phyloP scores from a whole-genome alignment of 805 yeast species.

The Pichia thaimueangensis region DNA sequence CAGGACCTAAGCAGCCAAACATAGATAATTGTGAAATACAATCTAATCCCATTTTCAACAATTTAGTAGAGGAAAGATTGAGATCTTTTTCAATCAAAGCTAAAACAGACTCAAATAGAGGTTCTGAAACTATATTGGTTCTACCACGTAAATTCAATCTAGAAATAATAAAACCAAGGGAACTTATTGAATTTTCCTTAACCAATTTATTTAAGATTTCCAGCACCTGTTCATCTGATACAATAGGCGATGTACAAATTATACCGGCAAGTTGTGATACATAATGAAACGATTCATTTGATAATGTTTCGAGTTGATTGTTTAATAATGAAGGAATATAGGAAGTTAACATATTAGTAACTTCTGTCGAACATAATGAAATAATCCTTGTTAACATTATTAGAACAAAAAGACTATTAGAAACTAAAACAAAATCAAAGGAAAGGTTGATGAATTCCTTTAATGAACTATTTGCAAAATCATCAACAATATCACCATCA shows the following conservation, averaged over 20 bases:
- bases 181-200: slow-evolving; percentile 18
- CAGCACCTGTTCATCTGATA: slow-evolving; percentile 12
- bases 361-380: slow-evolving; percentile 18
- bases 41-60: slow-evolving; percentile 29
- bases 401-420: slow-evolving; percentile 10
- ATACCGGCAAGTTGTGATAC: slow-evolving; percentile 26
- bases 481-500: slow-evolving; percentile 13
- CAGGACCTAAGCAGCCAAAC: slow-evolving; percentile 42
- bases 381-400: slow-evolving; percentile 21
- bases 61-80: slow-evolving; percentile 16
- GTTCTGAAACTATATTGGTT: slow-evolving; percentile 14
- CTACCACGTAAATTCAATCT: slow-evolving; percentile 36
- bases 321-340: slow-evolving; percentile 14
- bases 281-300: slow-evolving; percentile 21
- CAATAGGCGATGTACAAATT: slow-evolving; percentile 33
- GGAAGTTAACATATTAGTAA: slow-evolving; percentile 13
- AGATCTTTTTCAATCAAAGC: slow-evolving; percentile 21
- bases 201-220: slow-evolving; percentile 10
- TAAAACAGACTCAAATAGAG: slow-evolving; percentile 12
- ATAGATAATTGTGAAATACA: slow-evolving; percentile 38
- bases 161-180: slow-evolving; percentile 41
- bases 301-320: slow-evolving; percentile 15
- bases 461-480: slow-evolving; percentile 11
- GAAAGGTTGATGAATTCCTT: slow-evolving; percentile 28
- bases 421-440: slow-evolving; percentile 22